phyloP scores from a whole-genome alignment of 768 basidiomycete genomes.

The Boletus rubescentipes region DNA sequence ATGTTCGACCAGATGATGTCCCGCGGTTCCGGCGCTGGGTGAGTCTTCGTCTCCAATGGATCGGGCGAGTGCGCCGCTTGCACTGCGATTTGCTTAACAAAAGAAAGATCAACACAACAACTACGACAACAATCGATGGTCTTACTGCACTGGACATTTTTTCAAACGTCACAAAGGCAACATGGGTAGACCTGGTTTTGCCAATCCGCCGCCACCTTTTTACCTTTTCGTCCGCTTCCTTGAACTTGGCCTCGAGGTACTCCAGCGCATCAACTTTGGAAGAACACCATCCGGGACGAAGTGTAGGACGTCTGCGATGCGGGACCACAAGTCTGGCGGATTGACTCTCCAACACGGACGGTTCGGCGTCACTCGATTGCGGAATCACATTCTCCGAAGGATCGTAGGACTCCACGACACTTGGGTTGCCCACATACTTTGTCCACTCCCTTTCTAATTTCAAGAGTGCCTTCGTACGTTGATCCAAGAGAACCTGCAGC shows the following conservation, averaged over 20 bases:
- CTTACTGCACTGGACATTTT: slow-evolving; percentile 90
- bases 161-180: slow-evolving; percentile 96
- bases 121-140: slow-evolving; percentile 1
- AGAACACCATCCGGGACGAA: slow-evolving; percentile 73
- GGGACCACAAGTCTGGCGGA: slow-evolving; percentile 65
- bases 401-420: slow-evolving; percentile 78
- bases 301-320: slow-evolving; percentile 71
- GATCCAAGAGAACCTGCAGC: slow-evolving; percentile 70
- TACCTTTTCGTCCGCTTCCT: slow-evolving; percentile 80
- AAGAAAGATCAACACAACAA: background rate
- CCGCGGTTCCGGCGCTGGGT: slow-evolving; percentile 87
- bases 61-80: slow-evolving; percentile 78
- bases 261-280: slow-evolving; percentile 87
- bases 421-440: slow-evolving; percentile 92
- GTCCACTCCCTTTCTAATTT: slow-evolving; percentile 85
- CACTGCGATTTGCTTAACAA: slow-evolving; percentile 75
- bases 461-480: slow-evolving; percentile 76
- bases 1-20: slow-evolving; percentile 97
- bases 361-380: slow-evolving; percentile 48
- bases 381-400: slow-evolving; percentile 57
- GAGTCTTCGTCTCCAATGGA: slow-evolving; percentile 65
- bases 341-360: slow-evolving; percentile 52
- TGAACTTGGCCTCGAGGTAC: slow-evolving; percentile 77
- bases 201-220: slow-evolving; percentile 67
- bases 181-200: slow-evolving; percentile 77